A percentile compares a stretch with the other conserved stretches of the same genome.
phyloP scores from a whole-genome alignment of 116 monocot species.

The Posidonia oceanica region DNA sequence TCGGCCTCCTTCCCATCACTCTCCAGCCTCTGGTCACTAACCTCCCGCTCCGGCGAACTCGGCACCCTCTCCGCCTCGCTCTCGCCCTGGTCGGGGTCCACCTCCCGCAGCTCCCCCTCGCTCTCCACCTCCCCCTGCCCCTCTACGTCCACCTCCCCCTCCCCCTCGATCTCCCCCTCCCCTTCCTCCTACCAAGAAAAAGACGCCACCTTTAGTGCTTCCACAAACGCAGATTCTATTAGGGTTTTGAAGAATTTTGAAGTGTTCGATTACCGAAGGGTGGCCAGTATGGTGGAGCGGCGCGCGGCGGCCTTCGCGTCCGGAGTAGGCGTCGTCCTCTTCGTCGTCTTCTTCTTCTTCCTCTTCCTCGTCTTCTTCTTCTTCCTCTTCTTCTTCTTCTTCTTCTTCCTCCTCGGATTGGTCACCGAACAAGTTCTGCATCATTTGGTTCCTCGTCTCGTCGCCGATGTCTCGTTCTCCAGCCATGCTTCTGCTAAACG shows the following conservation, averaged over 20 bases:
- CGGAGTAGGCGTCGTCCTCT: slow-evolving; percentile 23
- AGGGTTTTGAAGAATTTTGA: not conserved
- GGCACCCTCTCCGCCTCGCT: slow-evolving; percentile 76
- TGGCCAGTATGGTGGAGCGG: slow-evolving; percentile 29
- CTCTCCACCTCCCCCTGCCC: slow-evolving; percentile 31
- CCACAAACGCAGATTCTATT: too few relatives aligned
- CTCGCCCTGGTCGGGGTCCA: slow-evolving; percentile 34
- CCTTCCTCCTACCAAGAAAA: not conserved
- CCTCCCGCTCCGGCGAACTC: slow-evolving; percentile 63
- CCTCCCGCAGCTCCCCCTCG: not conserved
- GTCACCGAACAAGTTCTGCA: slow-evolving; percentile 96
- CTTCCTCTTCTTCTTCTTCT: slow-evolving; percentile 32
- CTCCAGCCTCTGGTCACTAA: slow-evolving; percentile 44
- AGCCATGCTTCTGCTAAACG: not conserved
- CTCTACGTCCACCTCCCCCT: slow-evolving; percentile 32
- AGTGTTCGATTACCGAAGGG: slow-evolving; percentile 26
- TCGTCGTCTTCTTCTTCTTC: slow-evolving; percentile 1
- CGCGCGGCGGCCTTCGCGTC: slow-evolving; percentile 20
- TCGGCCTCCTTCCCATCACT: slow-evolving; percentile 55
- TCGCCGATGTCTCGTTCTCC: slow-evolving; percentile 46
- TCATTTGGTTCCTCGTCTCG: slow-evolving; percentile 78
- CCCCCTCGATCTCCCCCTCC: slow-evolving; percentile 4
- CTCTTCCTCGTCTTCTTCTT: not conserved
- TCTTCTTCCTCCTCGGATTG: slow-evolving; percentile 90
- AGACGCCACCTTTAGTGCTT: not conserved